Conservation (phyloP, 257 asterid genomes). For the Solanum pinnatisectum region DNA sequence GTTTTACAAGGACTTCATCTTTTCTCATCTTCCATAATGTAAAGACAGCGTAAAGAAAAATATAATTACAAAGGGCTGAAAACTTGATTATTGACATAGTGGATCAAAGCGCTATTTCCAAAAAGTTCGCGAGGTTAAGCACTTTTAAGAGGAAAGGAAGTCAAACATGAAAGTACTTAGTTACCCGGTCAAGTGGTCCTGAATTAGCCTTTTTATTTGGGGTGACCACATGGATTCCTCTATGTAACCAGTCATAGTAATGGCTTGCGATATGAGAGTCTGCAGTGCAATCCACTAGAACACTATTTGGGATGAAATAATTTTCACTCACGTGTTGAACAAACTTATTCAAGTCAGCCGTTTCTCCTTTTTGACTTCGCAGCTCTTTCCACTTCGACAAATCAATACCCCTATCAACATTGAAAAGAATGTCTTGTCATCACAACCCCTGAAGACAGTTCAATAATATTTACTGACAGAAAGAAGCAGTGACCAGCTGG, state of each 20-base stretch:
- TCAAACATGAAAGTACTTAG: background rate
- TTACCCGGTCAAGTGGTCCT: constrained; percentile 94
- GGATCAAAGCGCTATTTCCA: background rate
- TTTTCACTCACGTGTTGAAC: constrained; percentile 79
- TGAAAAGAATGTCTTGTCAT: background rate
- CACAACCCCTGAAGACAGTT: background rate
- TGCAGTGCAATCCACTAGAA: constrained; percentile 94
- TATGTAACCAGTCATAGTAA: constrained; percentile 84
- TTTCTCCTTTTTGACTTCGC: constrained; percentile 51
- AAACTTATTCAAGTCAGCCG: constrained; percentile 73
- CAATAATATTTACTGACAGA: background rate
- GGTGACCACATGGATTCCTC: constrained; percentile 87
- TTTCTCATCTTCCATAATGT: background rate
- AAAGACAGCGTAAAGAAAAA: background rate
- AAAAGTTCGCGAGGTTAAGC: background rate
- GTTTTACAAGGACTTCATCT: background rate
- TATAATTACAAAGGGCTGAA: background rate
- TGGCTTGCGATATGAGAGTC: constrained; percentile 72
- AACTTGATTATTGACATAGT: background rate
- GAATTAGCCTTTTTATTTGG: constrained; percentile 99
- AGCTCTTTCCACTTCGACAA: constrained; percentile 83
- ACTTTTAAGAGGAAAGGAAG: background rate
- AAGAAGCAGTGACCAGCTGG: background rate
- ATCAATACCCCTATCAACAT: constrained; percentile 63
- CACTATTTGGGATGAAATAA: constrained; percentile 89